A percentile compares a stretch with the other conserved stretches of the same genome.
These are phyloP conservation scores for Penicillium bialowiezense DNA, from an alignment of 495 filamentous ascomycete genomes.

Conservation along the genomic window DNA sequence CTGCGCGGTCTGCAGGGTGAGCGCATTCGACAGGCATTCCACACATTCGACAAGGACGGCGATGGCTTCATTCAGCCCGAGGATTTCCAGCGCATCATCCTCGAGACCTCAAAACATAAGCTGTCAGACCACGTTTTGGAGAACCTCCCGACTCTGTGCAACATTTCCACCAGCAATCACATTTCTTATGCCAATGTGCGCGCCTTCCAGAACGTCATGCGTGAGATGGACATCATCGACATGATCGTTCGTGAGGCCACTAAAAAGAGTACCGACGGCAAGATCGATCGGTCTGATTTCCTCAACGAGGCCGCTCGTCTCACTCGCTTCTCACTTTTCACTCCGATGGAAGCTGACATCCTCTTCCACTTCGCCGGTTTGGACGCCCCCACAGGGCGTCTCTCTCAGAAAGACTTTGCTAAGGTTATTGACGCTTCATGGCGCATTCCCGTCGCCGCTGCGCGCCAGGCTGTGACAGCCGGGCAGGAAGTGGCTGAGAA, in stretches of 20 bases:
- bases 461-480: constrained; percentile 33
- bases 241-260: constrained; percentile 84
- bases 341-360: constrained; percentile 98
- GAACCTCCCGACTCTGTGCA: constrained; percentile 90
- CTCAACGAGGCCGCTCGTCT: constrained; percentile 88
- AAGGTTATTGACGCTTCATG: constrained; percentile 94
- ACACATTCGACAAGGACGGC: constrained; percentile 83
- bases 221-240: constrained; percentile 97
- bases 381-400: constrained; percentile 78
- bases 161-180: constrained; percentile 86
- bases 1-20: constrained; percentile 93
- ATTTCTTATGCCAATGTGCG: constrained; percentile 97
- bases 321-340: constrained; percentile 90
- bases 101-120: constrained; percentile 92
- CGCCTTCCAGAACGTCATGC: constrained; percentile 94
- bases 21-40: constrained; percentile 91
- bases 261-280: constrained; percentile 78
- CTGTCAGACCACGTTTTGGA: constrained; percentile 95
- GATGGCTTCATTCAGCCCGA: constrained; percentile 97
- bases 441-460: constrained; percentile 57
- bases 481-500: constrained; percentile 47
- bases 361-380: constrained; percentile 97
- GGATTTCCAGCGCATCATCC: constrained; percentile 94
- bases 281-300: constrained; percentile 91
- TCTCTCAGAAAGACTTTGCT: constrained; percentile 82